Evolutionary conservation across 345 rosid species (phyloP), one percentile per base, ranked within the genome.

Genomic region (Laguncularia racemosa): DNA sequence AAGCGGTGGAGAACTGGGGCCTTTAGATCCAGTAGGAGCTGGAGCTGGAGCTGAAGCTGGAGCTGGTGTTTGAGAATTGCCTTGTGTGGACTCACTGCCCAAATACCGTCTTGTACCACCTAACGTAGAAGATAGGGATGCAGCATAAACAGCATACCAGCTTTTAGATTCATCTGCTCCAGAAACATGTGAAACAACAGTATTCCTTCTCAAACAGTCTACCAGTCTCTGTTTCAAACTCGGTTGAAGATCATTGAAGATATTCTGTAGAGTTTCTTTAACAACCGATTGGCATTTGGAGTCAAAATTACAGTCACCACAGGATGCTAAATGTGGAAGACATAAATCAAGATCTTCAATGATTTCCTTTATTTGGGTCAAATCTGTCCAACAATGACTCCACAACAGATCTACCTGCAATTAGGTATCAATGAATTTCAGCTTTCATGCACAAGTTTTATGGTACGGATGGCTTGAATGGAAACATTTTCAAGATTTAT

Each of bases 361-460:
- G 66, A 68, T 69, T 21, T 82, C 89, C 67, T 73, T 77, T 62
- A 85, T 71, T 54, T 58, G 66, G 52, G 65, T 66, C 66, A 85
- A 69, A 61, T 85, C 88, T 51, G 74, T 65, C 81, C 78, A 63
- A 73, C 97, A 87, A 60, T 66, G 69, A 63, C 56, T 66, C 87
- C 81, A 81, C 58, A 84, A 62, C 59, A 77, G 62, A 63, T 81
- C 84, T 63, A 55, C 81, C 97, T 87, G 89, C 67, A 63, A 71
- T 53, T 56, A 56, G 53, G n/a, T 60, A 66, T 44, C 12, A 53
- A 56, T 10, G 45, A 28, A 47, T 17, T 52, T 58, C 20, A 58
- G 45, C 11, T 20, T 53, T 50, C 19, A 53, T 44, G 8, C 26
- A 6, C 54, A 51, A 14, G 19, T 51, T 28, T 51, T 51, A 19